Conservation (phyloP, 179 eudicot genomes). For the Silene coronaria region DNA sequence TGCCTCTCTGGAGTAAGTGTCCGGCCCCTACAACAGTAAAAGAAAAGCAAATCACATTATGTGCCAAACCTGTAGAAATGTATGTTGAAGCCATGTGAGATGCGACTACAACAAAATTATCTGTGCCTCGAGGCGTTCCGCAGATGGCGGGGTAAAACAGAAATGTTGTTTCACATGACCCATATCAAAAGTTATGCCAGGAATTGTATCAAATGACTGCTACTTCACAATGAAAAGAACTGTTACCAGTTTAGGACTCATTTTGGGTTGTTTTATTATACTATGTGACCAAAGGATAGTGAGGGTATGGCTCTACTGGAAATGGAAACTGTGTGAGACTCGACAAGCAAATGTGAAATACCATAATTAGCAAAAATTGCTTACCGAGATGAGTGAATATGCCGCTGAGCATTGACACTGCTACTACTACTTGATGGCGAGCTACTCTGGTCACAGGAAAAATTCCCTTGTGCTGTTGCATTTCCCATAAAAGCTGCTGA, state of each 20-base stretch:
- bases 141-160: not conserved
- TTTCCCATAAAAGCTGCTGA: conserved; percentile 49
- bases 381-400: conserved; percentile 52
- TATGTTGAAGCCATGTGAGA: not conserved
- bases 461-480: conserved; percentile 30
- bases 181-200: not conserved
- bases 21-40: conserved; percentile 31
- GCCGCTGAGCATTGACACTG: conserved; percentile 37
- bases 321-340: not conserved
- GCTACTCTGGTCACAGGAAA: conserved; percentile 35
- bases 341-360: not conserved
- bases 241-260: not conserved
- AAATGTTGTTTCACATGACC: not conserved
- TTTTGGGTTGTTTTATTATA: not conserved
- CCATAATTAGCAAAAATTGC: not conserved
- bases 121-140: not conserved
- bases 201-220: not conserved
- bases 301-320: not conserved
- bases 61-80: conserved; percentile 1
- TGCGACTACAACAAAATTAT: not conserved
- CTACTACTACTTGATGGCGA: conserved; percentile 53
- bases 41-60: not conserved
- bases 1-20: conserved; percentile 62
- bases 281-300: not conserved
- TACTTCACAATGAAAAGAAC: too few species aligned